Base-by-base conservation (phyloP, 129 eudicot genomes). In the Sambucus nigra region DNA sequence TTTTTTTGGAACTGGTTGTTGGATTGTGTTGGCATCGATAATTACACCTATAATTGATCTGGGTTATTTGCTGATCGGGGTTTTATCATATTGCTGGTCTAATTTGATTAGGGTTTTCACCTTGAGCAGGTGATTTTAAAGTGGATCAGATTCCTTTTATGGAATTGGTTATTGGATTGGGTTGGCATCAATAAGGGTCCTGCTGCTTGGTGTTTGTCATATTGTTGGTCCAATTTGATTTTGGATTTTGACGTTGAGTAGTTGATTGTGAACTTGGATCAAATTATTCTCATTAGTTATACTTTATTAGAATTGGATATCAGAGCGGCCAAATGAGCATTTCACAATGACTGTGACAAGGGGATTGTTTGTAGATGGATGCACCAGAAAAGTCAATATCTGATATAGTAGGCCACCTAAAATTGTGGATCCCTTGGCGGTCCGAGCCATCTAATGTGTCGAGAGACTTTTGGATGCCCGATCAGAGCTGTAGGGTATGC, bases 391-490 rank as follows among this genome's bases (percentile, higher is more conserved):
- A 67, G 51, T 46, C 73, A 27, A 69, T 65, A 35, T 56, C 80
- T 73, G 82, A 73, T 75, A 63, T 81, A 39, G 41, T 84, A 33
- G 87, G 82, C 44, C 28, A 54, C 8, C 57, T 88, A 13, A 88
- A 69, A 61, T 78, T 86, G 2, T 88, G 83, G 95, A 73, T 88
- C 69, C 92, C 81, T 65, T 73, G 88, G 70, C 76, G 76, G 54
- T 61, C 80, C 2, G 80, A 84, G 69, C 80, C 94, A 10, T 76
- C 84, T 59, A 73, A 84, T 69, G 93, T 84, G 67, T 88, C 97
- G 29, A 80, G 95, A 88, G 93, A 84, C 71, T 88, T 88, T 68
- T 88, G 97, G 97, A 88, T 88, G 97, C 97, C 95, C 64, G 97
- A 88, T 76, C 70, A 88, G 70, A 84, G 97, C 57, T 88, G 97